A percentile compares a stretch with the other conserved stretches of the same genome.
phyloP scores from a whole-genome alignment of 2,329 filamentous ascomycete genomes.

The Massarina eburnea region DNA sequence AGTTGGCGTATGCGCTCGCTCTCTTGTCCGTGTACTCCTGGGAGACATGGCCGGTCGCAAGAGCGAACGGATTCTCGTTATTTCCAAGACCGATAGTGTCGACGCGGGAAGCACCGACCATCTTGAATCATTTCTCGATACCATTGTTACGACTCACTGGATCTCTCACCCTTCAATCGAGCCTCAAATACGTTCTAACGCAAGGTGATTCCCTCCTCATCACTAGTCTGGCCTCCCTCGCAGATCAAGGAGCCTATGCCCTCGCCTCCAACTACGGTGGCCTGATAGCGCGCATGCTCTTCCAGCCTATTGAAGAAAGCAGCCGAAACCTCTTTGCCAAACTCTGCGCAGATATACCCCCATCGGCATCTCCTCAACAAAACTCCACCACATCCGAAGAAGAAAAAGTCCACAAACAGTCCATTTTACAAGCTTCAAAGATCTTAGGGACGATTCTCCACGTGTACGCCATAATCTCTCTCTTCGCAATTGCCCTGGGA shows the following conservation, averaged over 20 bases:
- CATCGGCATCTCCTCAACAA: conserved; percentile 3
- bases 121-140: conserved; percentile 59
- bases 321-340: conserved; percentile 87
- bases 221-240: conserved; percentile 71
- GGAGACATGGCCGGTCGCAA: conserved; percentile 61
- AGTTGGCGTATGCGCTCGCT: conserved; percentile 71
- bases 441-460: conserved; percentile 68
- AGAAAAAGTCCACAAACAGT: conserved; percentile 19
- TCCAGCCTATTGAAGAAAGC: conserved; percentile 94
- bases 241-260: conserved; percentile 87
- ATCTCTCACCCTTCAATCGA: conserved; percentile 84
- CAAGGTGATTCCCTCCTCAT: conserved; percentile 93
- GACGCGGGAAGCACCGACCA: conserved; percentile 26
- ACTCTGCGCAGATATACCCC: conserved; percentile 57
- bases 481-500: conserved; percentile 69
- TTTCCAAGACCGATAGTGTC: conserved; percentile 50
- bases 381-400: conserved; percentile 4
- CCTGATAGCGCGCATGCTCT: conserved; percentile 81
- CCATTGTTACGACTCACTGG: conserved; percentile 71
- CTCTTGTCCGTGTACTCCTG: conserved; percentile 71
- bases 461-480: conserved; percentile 73
- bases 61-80: conserved; percentile 67
- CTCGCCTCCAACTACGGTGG: conserved; percentile 92
- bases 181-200: conserved; percentile 90
- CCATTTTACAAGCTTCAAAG: conserved; percentile 43